phyloP scores from a whole-genome alignment of 1,284 basidiomycete species.

The Ustilago loliicola region DNA sequence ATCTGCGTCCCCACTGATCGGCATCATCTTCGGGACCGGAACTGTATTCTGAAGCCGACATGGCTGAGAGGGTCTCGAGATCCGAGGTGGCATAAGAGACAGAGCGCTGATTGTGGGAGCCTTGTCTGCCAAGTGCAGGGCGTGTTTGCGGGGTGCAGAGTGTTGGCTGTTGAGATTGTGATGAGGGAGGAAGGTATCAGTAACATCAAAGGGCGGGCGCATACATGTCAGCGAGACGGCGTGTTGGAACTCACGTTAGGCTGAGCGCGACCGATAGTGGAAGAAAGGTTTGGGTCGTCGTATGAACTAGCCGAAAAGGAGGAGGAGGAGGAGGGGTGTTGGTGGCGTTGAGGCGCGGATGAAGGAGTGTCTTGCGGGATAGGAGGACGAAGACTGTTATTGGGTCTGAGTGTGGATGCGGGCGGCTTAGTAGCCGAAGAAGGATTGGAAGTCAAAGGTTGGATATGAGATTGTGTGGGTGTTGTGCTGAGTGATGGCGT shows the following conservation, averaged over 20 bases:
- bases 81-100: slow-evolving; percentile 61
- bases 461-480: slow-evolving; percentile 54
- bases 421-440: slow-evolving; percentile 30
- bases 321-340: slow-evolving; percentile 31
- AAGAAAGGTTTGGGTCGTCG: slow-evolving; percentile 31
- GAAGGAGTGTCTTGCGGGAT: slow-evolving; percentile 32
- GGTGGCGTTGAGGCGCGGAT: slow-evolving; percentile 13
- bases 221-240: neutral
- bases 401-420: slow-evolving; percentile 29
- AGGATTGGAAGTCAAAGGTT: slow-evolving; percentile 29
- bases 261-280: slow-evolving; percentile 43
- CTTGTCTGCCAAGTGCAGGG: slow-evolving; percentile 33
- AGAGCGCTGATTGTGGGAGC: slow-evolving; percentile 46
- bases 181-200: neutral
- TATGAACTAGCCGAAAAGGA: slow-evolving; percentile 30
- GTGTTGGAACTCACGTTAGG: slow-evolving; percentile 21
- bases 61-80: slow-evolving; percentile 54
- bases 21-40: slow-evolving; percentile 56
- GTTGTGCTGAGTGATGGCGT: slow-evolving; percentile 57
- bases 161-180: neutral
- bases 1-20: slow-evolving; percentile 31
- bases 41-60: slow-evolving; percentile 61
- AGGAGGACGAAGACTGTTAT: slow-evolving; percentile 30
- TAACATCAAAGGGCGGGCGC: neutral
- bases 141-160: slow-evolving; percentile 36